phyloP scores from a whole-genome alignment of 345 rosid genomes.

The Eucalyptus erythrocorys region DNA sequence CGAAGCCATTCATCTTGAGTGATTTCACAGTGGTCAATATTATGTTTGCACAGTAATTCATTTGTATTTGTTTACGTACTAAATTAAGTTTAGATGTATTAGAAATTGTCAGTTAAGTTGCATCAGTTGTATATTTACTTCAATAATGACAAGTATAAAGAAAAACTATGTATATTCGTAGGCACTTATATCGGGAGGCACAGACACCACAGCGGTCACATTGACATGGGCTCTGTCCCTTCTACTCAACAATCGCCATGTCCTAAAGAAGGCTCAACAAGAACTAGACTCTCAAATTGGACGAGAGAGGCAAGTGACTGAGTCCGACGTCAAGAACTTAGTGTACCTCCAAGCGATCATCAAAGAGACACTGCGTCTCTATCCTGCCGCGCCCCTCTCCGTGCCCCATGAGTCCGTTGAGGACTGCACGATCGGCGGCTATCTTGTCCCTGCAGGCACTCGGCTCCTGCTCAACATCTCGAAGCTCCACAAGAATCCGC shows the following conservation, averaged over 20 bases:
- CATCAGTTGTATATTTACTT: neutral
- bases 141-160: neutral
- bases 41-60: neutral
- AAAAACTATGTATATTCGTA: neutral
- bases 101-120: neutral
- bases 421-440: constrained; percentile 37
- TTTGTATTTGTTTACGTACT: no score
- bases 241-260: constrained; percentile 34
- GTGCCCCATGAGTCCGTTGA: constrained; percentile 40
- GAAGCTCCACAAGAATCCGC: constrained; percentile 44
- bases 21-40: neutral
- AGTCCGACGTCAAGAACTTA: constrained; percentile 36
- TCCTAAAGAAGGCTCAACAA: constrained; percentile 30
- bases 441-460: constrained; percentile 28
- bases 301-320: constrained; percentile 27
- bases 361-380: constrained; percentile 49
- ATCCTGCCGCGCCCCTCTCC: constrained; percentile 47
- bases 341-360: constrained; percentile 46
- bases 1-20: neutral
- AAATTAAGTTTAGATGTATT: neutral
- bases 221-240: constrained; percentile 52
- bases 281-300: constrained; percentile 47
- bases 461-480: constrained; percentile 33
- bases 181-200: constrained; percentile 44
- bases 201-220: constrained; percentile 30